Conservation (phyloP, 208 protist genomes). For the Giardia muris region DNA sequence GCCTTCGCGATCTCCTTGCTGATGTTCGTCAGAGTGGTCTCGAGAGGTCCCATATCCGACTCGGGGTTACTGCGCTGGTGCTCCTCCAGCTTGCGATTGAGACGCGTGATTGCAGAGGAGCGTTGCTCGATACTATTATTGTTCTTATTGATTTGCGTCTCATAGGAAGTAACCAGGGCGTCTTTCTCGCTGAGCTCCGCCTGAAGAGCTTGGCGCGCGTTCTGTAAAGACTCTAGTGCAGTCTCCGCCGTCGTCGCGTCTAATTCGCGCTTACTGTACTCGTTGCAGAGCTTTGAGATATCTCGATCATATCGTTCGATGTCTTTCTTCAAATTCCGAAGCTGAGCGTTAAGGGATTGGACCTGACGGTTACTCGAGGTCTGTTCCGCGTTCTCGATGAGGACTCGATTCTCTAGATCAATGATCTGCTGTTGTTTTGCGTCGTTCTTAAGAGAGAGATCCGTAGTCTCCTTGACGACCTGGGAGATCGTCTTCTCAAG, state of each 20-base stretch:
- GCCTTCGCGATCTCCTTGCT: neutral
- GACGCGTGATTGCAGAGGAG: constrained; percentile 17
- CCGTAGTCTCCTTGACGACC: neutral
- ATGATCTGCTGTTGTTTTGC: neutral
- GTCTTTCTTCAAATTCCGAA: neutral
- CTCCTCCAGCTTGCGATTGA: constrained; percentile 21
- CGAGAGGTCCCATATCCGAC: constrained; percentile 9
- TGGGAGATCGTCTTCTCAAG: neutral
- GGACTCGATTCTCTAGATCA: neutral
- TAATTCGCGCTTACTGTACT: neutral
- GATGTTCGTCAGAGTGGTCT: constrained; percentile 4
- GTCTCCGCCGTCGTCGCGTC: neutral
- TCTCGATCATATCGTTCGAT: constrained; percentile 13
- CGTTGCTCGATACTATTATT: constrained; percentile 14
- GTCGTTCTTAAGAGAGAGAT: constrained; percentile 3
- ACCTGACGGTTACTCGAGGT: neutral
- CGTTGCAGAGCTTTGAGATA: neutral
- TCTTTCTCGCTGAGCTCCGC: constrained; percentile 1
- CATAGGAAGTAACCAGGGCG: constrained; percentile 12
- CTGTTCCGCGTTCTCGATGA: constrained; percentile 25
- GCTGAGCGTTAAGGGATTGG: neutral
- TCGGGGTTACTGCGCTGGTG: neutral
- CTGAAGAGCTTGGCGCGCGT: constrained; percentile 13
- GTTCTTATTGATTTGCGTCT: constrained; percentile 24
- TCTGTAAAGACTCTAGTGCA: neutral